Evolutionary conservation across 768 basidiomycete species (phyloP), one percentile per base, ranked within the genome.

Genomic region (Hirschioporus abietinus): DNA sequence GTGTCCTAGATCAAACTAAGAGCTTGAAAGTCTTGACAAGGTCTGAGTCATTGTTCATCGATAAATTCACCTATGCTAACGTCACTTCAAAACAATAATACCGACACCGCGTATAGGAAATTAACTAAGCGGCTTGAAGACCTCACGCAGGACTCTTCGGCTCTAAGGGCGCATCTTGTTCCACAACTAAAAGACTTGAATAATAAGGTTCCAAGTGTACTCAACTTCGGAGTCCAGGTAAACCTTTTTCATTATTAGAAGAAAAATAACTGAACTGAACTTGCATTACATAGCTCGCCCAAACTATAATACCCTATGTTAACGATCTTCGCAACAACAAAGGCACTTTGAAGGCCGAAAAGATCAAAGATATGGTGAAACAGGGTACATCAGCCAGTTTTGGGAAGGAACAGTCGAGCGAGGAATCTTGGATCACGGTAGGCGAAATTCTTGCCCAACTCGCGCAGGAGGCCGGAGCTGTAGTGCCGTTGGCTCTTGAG

Each of bases 201-300:
- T 71, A 87, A 90, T 66, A 80, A 84, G 30, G 88, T 93, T 0
- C 87, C 89, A 0, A 92, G 92, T 68, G 84, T 95, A 10, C 89
- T 95, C 69, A 93, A 96, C 77, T 93, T 96, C 74, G 93, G 93
- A 74, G 92, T 97, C 65, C 91, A 92, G 64, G 94, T 93, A 65
- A 88, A 65, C 3, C 64, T 6, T 74, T 35, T 42, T 63, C 26
- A 7, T 24, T 6, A 52, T 18, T 20, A 26, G 42, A 64, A 24
- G 12, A 36, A 42, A 2, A 15, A 63, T 35, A 17, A 24, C 17
- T 60, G 35, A 4, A 58, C 1, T 24, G 36, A 18, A 69, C 23
- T 67, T 25, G 26, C 64, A n/a, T 20, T 35, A 57, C 66, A 0
- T 64, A 96, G 93, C 85, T 98, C 61, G 95, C 96, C 0, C 94